Percentiles rank a stretch among this genome's conserved stretches.
Evolutionary conservation across 2,329 filamentous ascomycete species (phyloP).

Genomic region (Calonectria honghensis): DNA sequence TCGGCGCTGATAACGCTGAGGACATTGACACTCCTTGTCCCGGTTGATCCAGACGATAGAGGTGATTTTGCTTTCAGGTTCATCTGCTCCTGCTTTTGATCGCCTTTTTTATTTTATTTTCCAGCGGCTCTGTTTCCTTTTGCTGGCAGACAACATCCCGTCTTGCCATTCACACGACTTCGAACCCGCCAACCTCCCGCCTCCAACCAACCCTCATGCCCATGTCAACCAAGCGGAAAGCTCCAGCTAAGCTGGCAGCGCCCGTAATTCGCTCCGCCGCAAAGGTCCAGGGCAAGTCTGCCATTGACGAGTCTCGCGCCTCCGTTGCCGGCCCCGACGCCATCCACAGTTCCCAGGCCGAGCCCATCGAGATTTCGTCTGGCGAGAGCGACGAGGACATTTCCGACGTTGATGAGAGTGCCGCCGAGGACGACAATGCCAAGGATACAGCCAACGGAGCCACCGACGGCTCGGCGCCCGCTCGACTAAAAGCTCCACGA

Average conservation of each 20-base stretch:
- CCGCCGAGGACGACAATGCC: constrained; percentile 49
- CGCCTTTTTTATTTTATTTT: constrained; percentile 2
- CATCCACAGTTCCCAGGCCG: constrained; percentile 61
- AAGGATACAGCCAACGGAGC: constrained; percentile 46
- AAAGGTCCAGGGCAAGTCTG: constrained; percentile 68
- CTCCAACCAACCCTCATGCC: constrained; percentile 49
- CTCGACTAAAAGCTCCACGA: constrained; percentile 47
- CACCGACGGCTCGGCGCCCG: constrained; percentile 36
- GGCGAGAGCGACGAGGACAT: constrained; percentile 72
- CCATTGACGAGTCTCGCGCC: constrained; percentile 76
- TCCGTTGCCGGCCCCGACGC: constrained; percentile 68
- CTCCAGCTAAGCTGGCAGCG: constrained; percentile 73
- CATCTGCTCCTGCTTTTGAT: background rate
- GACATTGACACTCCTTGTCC: constrained; percentile 34
- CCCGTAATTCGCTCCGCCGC: constrained; percentile 73
- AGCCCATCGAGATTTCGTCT: constrained; percentile 75
- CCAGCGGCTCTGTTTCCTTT: background rate
- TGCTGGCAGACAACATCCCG: constrained; percentile 12
- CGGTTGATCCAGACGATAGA: constrained; percentile 3
- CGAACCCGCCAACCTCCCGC: constrained; percentile 32
- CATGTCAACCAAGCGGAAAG: constrained; percentile 79
- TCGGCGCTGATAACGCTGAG: constrained; percentile 50
- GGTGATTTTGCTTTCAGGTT: background rate
- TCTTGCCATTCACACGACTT: constrained; percentile 46
- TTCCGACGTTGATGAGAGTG: constrained; percentile 72